These are phyloP conservation scores for Suhomyces ambrosiae DNA, from an alignment of 1,139 yeast species.

Conservation along the genomic window DNA sequence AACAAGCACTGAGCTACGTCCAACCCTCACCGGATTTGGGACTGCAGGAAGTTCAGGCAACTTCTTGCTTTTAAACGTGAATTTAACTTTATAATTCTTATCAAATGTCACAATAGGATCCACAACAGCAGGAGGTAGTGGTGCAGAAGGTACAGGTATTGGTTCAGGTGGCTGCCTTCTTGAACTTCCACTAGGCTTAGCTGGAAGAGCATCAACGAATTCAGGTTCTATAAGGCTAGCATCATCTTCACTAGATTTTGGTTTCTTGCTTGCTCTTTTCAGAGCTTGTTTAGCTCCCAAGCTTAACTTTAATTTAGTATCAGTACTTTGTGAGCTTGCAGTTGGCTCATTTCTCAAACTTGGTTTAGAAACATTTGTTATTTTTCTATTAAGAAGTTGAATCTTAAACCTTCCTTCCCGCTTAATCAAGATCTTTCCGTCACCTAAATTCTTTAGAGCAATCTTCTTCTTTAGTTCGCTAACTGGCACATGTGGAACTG, in stretches of 20 bases:
- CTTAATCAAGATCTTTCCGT: conserved; percentile 46
- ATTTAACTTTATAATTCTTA: conserved; percentile 14
- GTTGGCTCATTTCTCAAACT: conserved; percentile 3
- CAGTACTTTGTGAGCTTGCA: conserved; percentile 15
- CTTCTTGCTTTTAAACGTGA: conserved; percentile 16
- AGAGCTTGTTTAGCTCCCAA: conserved; percentile 10
- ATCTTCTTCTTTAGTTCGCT: conserved; percentile 60
- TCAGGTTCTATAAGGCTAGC: neutral
- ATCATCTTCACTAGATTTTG: neutral
- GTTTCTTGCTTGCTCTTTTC: conserved; percentile 7
- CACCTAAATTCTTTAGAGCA: conserved; percentile 54
- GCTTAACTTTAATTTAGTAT: conserved; percentile 25
- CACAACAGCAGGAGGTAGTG: neutral
- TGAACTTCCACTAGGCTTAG: neutral
- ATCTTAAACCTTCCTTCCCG: conserved; percentile 51
- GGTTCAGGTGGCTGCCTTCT: neutral
- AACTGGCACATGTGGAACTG: conserved; percentile 57
- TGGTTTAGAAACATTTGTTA: conserved; percentile 4
- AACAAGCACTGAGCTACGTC: conserved; percentile 12
- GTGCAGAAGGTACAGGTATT: neutral
- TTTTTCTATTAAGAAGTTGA: conserved; percentile 34
- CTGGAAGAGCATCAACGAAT: neutral
- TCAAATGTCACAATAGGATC: conserved; percentile 9
- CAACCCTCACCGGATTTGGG: conserved; percentile 9
- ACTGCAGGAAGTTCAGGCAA: conserved; percentile 3